Percentiles rank a stretch among this genome's conserved stretches.
phyloP scores from a whole-genome alignment of 306 rosid species.

The Neltuma alba region DNA sequence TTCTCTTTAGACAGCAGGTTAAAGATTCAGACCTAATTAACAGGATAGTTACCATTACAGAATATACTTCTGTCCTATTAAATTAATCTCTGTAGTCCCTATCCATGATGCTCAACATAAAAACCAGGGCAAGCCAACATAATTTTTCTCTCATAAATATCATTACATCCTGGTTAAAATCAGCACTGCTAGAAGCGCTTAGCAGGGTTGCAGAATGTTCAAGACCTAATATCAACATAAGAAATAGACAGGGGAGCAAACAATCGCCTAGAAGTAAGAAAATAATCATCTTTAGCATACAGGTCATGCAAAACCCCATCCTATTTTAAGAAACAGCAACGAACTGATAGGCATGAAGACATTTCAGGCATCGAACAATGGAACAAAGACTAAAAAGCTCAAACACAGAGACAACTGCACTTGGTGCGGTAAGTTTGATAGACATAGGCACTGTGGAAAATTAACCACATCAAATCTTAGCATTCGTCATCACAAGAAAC shows the following conservation, averaged over 20 bases:
- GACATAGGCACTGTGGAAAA: neutral
- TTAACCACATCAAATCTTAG: neutral
- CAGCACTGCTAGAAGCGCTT: neutral
- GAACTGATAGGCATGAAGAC: slow-evolving; percentile 6
- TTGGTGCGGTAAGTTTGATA: neutral
- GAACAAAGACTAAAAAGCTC: slow-evolving; percentile 13
- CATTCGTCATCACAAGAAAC: slow-evolving; percentile 2
- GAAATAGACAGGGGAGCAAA: slow-evolving; percentile 16
- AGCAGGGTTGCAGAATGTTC: neutral
- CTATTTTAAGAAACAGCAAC: neutral
- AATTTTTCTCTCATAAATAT: neutral
- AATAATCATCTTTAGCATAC: neutral
- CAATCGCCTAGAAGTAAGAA: slow-evolving; percentile 10
- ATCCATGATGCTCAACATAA: neutral
- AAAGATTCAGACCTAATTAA: slow-evolving; percentile 5
- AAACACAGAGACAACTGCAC: slow-evolving; percentile 6
- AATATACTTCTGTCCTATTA: neutral
- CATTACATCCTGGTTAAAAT: slow-evolving; percentile 5
- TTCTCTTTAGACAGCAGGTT: slow-evolving; percentile 14
- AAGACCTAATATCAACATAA: neutral
- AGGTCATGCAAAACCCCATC: slow-evolving; percentile 11
- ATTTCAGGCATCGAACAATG: neutral
- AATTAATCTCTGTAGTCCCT: neutral
- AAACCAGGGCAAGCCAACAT: neutral
- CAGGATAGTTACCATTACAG: neutral